Evolutionary conservation across 176 grass and related monocot genomes (phyloP), one percentile per base, ranked within the genome.

Genomic region (Panicum miliaceum): DNA sequence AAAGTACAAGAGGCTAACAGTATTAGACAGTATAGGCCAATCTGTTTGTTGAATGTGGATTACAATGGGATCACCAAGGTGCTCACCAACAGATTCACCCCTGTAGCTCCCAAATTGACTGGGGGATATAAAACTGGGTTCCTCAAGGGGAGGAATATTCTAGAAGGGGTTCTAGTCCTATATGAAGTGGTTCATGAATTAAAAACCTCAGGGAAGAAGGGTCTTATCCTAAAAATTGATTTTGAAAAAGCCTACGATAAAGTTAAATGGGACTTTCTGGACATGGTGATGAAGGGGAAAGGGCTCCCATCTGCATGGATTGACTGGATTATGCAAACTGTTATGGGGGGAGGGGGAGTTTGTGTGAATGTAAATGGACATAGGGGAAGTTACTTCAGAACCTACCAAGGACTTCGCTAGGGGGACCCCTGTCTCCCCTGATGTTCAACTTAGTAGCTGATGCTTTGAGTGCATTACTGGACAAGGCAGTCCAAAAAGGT

Each of bases 51-150:
- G 0, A 43, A 46, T 71, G 40, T 71, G 0, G 20, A 19, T 0
- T 71, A 2, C 1, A 46, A 71, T 1, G 12, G 18, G 0, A 2
- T 42, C 0, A 46, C 40, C 0, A 46, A 46, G 1, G 1, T 6
- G 0, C 0, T 46, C 0, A 46, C 12, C 0, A 23, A 14, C 0
- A 32, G 68, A 6, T 3, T 71, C 0, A 3, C 9, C 6, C 3
- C 0, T 0, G 4, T 71, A 0, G n/a, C n/a, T 1, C 1, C 43
- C 0, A 0, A 27, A 1, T 0, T 47, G 0, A 47, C 47, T 0
- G 3, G 41, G 0, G 0, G 0, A 2, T 14, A 22, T 2, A 4
- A 47, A 0, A 47, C 38, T 7, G 22, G 41, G 0, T 71, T 71
- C 1, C 7, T 66, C 7, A 34, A 35, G 4, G 29, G 15, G 0